phyloP scores from a whole-genome alignment of 2,329 filamentous ascomycete species.

The Cladosporium sp. region DNA sequence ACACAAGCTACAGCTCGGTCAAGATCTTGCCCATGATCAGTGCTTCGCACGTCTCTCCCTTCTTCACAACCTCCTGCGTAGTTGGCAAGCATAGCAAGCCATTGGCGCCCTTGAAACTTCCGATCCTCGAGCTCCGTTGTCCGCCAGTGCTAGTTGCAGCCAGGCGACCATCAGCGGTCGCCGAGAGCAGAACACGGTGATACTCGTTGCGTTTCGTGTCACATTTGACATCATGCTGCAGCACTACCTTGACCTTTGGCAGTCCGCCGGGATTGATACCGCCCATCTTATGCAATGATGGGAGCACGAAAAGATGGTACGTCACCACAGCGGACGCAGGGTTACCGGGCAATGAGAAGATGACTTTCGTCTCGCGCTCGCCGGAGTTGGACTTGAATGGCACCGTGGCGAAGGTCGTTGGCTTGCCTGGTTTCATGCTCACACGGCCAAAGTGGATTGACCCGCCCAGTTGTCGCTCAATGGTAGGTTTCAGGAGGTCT shows the following conservation, averaged over 20 bases:
- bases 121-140: conserved; percentile 84
- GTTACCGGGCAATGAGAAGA: conserved; percentile 92
- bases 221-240: conserved; percentile 67
- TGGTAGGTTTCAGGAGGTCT: conserved; percentile 91
- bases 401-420: conserved; percentile 91
- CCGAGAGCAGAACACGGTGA: conserved; percentile 73
- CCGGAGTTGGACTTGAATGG: conserved; percentile 53
- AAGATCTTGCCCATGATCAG: conserved; percentile 64
- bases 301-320: conserved; percentile 89
- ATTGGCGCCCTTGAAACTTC: conserved; percentile 85
- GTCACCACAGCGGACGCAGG: conserved; percentile 90
- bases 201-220: conserved; percentile 81
- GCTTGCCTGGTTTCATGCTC: conserved; percentile 96
- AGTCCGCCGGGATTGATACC: conserved; percentile 66
- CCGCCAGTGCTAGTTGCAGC: conserved; percentile 78
- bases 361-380: conserved; percentile 58
- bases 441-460: conserved; percentile 96
- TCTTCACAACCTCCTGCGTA: conserved; percentile 58
- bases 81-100: conserved; percentile 72
- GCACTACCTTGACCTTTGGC: conserved; percentile 63
- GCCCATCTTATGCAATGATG: conserved; percentile 70
- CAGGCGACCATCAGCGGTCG: conserved; percentile 60
- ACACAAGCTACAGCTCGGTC: conserved; percentile 21
- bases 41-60: conserved; percentile 69
- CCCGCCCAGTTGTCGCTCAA: conserved; percentile 82